A percentile compares a stretch with the other conserved stretches of the same genome.
Conservation (phyloP, 192 early-diverging fungal species). For the Backusella sp. region DNA sequence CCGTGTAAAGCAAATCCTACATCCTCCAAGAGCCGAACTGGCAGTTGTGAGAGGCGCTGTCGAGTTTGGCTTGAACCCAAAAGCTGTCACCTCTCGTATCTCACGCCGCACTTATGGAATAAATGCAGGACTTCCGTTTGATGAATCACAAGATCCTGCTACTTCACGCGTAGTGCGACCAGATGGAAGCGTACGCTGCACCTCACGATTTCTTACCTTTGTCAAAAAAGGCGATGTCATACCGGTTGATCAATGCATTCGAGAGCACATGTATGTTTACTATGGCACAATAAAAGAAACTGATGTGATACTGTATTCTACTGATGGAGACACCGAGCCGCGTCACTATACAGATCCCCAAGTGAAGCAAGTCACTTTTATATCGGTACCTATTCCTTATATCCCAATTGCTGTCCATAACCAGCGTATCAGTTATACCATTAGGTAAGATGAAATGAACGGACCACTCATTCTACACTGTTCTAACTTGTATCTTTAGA, state of each 20-base stretch:
- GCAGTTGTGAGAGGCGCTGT: constrained; percentile 52
- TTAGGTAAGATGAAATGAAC: constrained; percentile 20
- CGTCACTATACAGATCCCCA: constrained; percentile 12
- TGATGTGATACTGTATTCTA: constrained; percentile 23
- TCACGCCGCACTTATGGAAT: constrained; percentile 45
- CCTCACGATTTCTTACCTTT: constrained; percentile 25
- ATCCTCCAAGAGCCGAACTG: constrained; percentile 43
- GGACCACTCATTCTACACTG: neutral
- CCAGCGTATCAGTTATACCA: constrained; percentile 22
- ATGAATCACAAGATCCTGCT: constrained; percentile 38
- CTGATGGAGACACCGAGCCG: constrained; percentile 7
- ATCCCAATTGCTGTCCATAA: constrained; percentile 13
- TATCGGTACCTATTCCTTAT: constrained; percentile 29
- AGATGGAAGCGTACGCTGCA: constrained; percentile 40
- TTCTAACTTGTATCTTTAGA: constrained; percentile 21
- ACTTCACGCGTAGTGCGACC: constrained; percentile 33
- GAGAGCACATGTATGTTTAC: constrained; percentile 33
- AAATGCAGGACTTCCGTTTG: constrained; percentile 41
- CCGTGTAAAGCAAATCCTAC: constrained; percentile 35
- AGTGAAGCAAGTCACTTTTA: constrained; percentile 19
- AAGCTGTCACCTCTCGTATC: constrained; percentile 36
- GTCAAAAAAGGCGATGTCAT: constrained; percentile 26
- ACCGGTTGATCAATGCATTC: constrained; percentile 43
- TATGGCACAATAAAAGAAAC: constrained; percentile 18
- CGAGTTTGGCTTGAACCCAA: constrained; percentile 37